Conservation (phyloP, 208 protist genomes). For the Wallacemonas rigidus region DNA sequence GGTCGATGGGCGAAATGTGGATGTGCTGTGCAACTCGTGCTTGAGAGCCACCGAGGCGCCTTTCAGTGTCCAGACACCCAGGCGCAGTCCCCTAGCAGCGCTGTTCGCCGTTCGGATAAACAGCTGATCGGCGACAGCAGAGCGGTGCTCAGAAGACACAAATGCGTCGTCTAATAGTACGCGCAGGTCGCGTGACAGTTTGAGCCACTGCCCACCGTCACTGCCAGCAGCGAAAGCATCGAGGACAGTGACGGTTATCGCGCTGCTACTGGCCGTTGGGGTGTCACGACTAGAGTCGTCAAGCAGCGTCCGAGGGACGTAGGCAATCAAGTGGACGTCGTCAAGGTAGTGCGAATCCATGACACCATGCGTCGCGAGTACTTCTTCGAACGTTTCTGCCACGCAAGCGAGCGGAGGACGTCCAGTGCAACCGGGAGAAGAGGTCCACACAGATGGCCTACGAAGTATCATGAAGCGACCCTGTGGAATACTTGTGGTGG, state of each 20-base stretch:
- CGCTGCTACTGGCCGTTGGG: slow-evolving; percentile 5
- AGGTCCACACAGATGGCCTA: not conserved
- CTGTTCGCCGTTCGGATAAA: too few relatives aligned
- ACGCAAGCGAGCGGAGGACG: slow-evolving; percentile 1
- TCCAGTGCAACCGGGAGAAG: not conserved
- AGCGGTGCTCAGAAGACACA: too few relatives aligned
- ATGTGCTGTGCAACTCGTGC: not conserved
- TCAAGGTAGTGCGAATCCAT: slow-evolving; percentile 57
- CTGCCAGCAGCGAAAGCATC: slow-evolving; percentile 33
- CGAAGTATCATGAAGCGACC: slow-evolving; percentile 12
- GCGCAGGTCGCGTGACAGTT: slow-evolving; percentile 39
- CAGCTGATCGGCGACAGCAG: too few relatives aligned
- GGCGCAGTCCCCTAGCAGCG: not conserved
- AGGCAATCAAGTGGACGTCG: slow-evolving; percentile 50
- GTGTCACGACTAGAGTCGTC: not conserved
- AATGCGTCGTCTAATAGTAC: not conserved
- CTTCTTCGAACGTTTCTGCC: not conserved
- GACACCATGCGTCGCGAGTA: not conserved
- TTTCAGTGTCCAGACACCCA: slow-evolving; percentile 26
- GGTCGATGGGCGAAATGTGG: not conserved
- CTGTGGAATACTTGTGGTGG: not conserved
- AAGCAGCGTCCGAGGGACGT: slow-evolving; percentile 30
- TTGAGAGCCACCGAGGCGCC: not conserved
- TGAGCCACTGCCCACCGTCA: slow-evolving; percentile 21
- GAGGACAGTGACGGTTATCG: slow-evolving; percentile 22